These are phyloP conservation scores for Suhomyces tanzawaensis DNA, from an alignment of 805 yeast genomes.

Conservation along the genomic window DNA sequence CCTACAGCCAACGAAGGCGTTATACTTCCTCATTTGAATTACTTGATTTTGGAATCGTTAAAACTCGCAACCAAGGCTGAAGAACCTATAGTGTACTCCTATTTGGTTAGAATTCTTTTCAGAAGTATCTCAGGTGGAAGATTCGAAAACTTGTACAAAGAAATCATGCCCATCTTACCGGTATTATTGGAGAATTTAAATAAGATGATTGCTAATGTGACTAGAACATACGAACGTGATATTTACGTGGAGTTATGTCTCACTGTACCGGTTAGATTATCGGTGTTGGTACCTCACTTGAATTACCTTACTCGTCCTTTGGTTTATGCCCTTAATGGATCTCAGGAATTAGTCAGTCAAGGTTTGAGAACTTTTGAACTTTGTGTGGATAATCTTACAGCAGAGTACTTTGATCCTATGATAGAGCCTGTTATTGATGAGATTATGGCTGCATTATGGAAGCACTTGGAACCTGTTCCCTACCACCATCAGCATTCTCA, in stretches of 20 bases:
- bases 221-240: conserved; percentile 88
- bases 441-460: conserved; percentile 91
- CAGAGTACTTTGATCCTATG: conserved; percentile 95
- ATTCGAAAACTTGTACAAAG: conserved; percentile 88
- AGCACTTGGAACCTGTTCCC: conserved; percentile 86
- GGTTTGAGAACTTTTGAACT: conserved; percentile 92
- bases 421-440: conserved; percentile 95
- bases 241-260: conserved; percentile 91
- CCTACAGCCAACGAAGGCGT: conserved; percentile 87
- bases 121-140: conserved; percentile 97
- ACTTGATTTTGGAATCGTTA: conserved; percentile 76
- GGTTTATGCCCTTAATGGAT: conserved; percentile 84
- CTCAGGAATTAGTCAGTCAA: conserved; percentile 89
- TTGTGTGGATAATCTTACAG: conserved; percentile 94
- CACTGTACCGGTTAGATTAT: conserved; percentile 92
- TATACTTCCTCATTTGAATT: conserved; percentile 81
- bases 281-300: conserved; percentile 90
- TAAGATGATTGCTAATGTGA: conserved; percentile 75
- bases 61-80: conserved; percentile 78
- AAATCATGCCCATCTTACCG: conserved; percentile 87
- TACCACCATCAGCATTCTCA: conserved; percentile 94
- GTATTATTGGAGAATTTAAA: conserved; percentile 82
- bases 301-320: conserved; percentile 87
- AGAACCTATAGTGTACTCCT: conserved; percentile 88
- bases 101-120: conserved; percentile 82